Conservation (phyloP, 176 grass and related monocot genomes). For the Ensete glaucum region DNA sequence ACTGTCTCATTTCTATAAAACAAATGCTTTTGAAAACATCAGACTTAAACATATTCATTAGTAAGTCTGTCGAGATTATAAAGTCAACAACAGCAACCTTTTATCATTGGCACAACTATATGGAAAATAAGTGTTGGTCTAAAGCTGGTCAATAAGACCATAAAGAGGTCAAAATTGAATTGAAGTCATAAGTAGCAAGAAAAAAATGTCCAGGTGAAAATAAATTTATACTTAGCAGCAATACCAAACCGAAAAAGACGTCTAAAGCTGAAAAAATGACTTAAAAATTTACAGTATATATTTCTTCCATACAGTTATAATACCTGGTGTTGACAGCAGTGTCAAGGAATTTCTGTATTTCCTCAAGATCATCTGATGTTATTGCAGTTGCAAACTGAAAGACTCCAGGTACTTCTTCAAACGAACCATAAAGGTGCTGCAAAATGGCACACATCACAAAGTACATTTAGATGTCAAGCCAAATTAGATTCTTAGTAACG, state of each 20-base stretch:
- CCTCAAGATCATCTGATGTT: slow-evolving; percentile 88
- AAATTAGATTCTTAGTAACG: slow-evolving; percentile 1
- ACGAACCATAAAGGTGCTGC: slow-evolving; percentile 89
- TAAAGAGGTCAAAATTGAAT: no score
- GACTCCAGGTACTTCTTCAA: slow-evolving; percentile 79
- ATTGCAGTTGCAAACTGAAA: slow-evolving; percentile 96
- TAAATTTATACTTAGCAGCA: no score
- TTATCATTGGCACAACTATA: not conserved
- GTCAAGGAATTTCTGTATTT: slow-evolving; percentile 97
- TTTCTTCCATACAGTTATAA: not conserved
- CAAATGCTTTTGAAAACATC: no score
- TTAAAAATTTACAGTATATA: not conserved
- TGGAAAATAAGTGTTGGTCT: not conserved
- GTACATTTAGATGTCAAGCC: slow-evolving; percentile 20
- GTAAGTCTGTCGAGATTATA: not conserved
- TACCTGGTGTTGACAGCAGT: slow-evolving; percentile 91
- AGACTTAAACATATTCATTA: no score
- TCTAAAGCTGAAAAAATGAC: no score
- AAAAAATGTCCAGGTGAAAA: no score
- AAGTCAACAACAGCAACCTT: not conserved
- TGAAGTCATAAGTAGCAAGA: no score
- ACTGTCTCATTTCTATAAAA: no score
- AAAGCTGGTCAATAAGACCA: not conserved
- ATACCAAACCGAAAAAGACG: no score
- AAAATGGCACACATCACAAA: slow-evolving; percentile 20